phyloP scores from a whole-genome alignment of 768 basidiomycete species.

The Rhizopogon sp. region DNA sequence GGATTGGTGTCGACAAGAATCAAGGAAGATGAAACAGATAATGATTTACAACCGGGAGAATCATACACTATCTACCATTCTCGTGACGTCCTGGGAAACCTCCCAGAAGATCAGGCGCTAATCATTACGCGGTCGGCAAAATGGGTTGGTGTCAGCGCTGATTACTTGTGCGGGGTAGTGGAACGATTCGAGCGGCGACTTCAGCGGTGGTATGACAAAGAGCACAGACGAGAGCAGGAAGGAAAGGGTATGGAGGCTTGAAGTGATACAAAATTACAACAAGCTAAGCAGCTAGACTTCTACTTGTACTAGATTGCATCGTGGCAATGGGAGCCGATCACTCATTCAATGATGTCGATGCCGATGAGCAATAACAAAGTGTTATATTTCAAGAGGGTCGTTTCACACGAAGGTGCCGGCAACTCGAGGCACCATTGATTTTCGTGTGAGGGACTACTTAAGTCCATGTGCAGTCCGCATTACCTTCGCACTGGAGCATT shows the following conservation, averaged over 20 bases:
- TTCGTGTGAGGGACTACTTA: slow-evolving; percentile 5
- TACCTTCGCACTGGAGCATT: not conserved
- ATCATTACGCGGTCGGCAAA: slow-evolving; percentile 48
- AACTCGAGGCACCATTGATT: not conserved
- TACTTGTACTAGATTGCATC: not conserved
- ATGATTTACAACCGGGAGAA: slow-evolving; percentile 49
- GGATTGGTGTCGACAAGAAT: slow-evolving; percentile 7
- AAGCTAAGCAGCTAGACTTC: too few species aligned
- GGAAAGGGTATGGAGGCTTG: not conserved
- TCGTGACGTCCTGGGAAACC: slow-evolving; percentile 59
- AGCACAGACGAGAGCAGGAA: slow-evolving; percentile 17
- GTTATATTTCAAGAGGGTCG: not conserved
- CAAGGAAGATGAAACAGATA: not conserved
- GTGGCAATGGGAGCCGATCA: not conserved
- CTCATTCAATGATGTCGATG: not conserved
- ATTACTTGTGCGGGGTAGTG: slow-evolving; percentile 50
- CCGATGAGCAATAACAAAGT: not conserved
- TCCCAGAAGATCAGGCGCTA: slow-evolving; percentile 44
- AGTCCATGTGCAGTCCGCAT: not conserved
- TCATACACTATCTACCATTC: slow-evolving; percentile 58
- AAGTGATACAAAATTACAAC: not conserved
- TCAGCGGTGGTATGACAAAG: slow-evolving; percentile 39
- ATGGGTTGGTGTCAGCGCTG: slow-evolving; percentile 51
- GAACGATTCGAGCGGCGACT: slow-evolving; percentile 66
- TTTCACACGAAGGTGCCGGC: not conserved